Base-by-base conservation (phyloP, 805 yeast species). In the Kuraishia molischiana region DNA sequence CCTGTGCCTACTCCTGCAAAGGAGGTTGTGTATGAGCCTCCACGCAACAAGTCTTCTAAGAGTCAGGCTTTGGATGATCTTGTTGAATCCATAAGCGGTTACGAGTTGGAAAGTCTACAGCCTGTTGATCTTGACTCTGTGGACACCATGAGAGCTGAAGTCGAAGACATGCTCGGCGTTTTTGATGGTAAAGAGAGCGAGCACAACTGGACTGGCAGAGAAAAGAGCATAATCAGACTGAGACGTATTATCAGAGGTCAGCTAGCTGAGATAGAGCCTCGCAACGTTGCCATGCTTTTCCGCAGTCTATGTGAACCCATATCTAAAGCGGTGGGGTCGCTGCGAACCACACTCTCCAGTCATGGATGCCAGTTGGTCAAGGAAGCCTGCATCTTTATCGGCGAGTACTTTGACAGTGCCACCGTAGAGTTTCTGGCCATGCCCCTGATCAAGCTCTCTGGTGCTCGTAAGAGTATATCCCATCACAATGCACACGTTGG, bases 111-210 rank as follows among this genome's bases (percentile, higher is more conserved):
- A 37, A 43, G 51, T 4, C 35, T 70, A 3, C 50, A 46, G 19
- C 51, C 72, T 0, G 42, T 58, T 5, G 45, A 61, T 34, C 46
- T 65, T 2, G 14, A 38, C 3, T 44, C 58, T 29, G 53, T 52
- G 10, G 51, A 54, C 28, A 47, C 51, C 10, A 44, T 69, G 21
- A 39, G 45, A 5, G 49, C 49, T 4, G 50, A 54, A 13, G 38
- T 61, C 17, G 61, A 58, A 22, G 39, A 41, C 9, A 48, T 62
- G 56, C 24, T 41, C 6, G 41, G 54, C 0, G 45, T 53, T 19
- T 87, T 90, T 48, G 71, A 66, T 6, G 82, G 80, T 4, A 66
- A 80, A 49, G 98, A 92, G 54, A 82, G 95, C 0, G 98, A 92
- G 51, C 69, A 69, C 41, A 92, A 92, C 53, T 92, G 98, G 98